Evolutionary conservation across 108 stramenopile genomes (phyloP), one percentile per base, ranked within the genome.

Genomic region (Skeletonema costatum): DNA sequence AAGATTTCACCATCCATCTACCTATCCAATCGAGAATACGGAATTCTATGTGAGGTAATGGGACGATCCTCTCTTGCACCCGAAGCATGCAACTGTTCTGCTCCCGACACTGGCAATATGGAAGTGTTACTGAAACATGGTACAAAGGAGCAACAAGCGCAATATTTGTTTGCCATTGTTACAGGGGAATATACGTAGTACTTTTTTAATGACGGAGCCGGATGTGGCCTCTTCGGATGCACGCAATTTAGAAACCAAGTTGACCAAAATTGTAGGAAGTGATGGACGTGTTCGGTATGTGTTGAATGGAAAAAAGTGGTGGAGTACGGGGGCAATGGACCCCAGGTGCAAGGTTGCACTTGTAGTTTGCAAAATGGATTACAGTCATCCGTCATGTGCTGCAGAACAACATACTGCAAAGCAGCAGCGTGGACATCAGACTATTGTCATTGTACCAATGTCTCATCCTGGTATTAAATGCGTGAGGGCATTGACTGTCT

Each of bases 61-160:
- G 98, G 98, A 39, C 77, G 87, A 16, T 87, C 88, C 36, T 68
- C 87, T 1, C 64, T 98, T 17, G 97, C 96, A 1, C 85, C 97
- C 62, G 92, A 96, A 85, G 91, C 90, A n/a, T 98, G 94, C 85
- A 99, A 99, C 80, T 97, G 96, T 73, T 85, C 85, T 39, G 97
- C 98, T 42, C 98, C 98, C 4, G 97, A 99, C 70, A 98, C 98
- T 11, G 98, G 98, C 11, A 99, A 99, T 84, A 99, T 99, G 98
- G 97, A 99, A 85, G 94, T 97, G 9, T 75, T 99, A 60, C 77
- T 95, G 44, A 93, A 95, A 53, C 95, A 92, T 80, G 98, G 97
- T 12, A 94, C 88, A 7, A 66, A 71, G 0, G 59, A 77, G 11
- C 97, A 98, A 72, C 84, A 97, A 72, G 50, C 39, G 38, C 35